Base-by-base conservation (phyloP, 2,329 filamentous ascomycete species). In the Dactylellina haptotyla region DNA sequence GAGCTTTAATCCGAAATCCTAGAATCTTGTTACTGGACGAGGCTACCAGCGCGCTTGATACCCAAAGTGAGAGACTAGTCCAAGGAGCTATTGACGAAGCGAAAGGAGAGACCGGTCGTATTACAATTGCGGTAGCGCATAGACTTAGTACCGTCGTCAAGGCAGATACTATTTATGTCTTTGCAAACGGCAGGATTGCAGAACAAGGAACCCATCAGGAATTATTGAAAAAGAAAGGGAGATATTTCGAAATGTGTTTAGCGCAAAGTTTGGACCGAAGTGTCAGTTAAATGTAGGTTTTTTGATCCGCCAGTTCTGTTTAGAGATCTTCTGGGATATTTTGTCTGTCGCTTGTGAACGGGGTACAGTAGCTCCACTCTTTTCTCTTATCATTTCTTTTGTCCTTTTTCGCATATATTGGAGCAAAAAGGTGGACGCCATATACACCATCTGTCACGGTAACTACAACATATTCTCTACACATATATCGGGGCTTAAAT, bases 1-100 rank as follows among this genome's bases (percentile, higher is more conserved):
- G 90, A 2, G 89, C 90, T 1, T 82, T 92, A 0, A 85, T 90
- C 1, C 84, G 89, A 1, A 82, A 86, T n/a, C 90, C 90, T 0
- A 83, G 86, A 50, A 82, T 92, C 2, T 80, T 92, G 50, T 84
- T 92, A 3, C 84, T 92, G 3, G 90, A 92, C 78, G 90, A 92
- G 81, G 89, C 89, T 2, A 92, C 90, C 0, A 88, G 86, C 63
- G 88, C 88, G 4, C 83, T 91, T 2, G 89, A 83, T 75, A 80
- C 81, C 0, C 77, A 81, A 59, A 80, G 79, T 6, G 79, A 76
- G 79, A 80, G 80, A 84, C 82, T 87, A n/a, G 86, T 88, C 2
- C 86, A 79, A 32, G 59, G 75, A 18, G 76, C 77, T 3, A 75
- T 78, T 23, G 77, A 78, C 39, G 67, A 75, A 50, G 77, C 77